These are phyloP conservation scores for Aspergillus sparsus DNA, from an alignment of 495 filamentous ascomycete species.

Conservation along the genomic window DNA sequence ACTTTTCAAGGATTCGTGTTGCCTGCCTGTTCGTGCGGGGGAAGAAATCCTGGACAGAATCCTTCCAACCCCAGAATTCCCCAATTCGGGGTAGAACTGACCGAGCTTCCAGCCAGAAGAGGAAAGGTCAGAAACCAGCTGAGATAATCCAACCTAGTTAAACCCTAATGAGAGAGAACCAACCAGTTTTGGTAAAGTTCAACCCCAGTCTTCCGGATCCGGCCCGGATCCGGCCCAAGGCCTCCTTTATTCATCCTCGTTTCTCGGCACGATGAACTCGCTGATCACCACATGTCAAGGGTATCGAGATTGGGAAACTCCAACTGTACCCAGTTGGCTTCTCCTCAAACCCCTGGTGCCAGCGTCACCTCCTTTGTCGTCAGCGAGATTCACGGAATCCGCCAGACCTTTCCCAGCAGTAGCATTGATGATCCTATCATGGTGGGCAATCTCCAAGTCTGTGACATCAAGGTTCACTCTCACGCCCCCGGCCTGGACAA, in stretches of 20 bases:
- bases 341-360: neutral
- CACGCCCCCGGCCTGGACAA: conserved; percentile 42
- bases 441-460: conserved; percentile 24
- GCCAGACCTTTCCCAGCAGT: neutral
- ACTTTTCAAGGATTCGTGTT: neutral
- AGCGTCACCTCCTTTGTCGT: neutral
- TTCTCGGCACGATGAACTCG: neutral
- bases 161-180: too few relatives aligned
- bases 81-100: neutral
- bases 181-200: too few relatives aligned
- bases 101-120: neutral
- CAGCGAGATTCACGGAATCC: neutral
- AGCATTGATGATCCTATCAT: neutral
- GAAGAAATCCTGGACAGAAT: neutral
- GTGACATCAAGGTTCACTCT: conserved; percentile 48
- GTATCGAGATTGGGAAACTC: neutral
- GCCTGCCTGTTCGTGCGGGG: neutral
- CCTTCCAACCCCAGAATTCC: neutral
- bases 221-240: neutral
- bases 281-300: neutral
- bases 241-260: neutral
- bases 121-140: neutral
- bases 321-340: neutral
- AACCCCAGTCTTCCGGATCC: too few relatives aligned
- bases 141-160: neutral